Evolutionary conservation across 306 rosid species (phyloP).

Genomic region (Rosa multiflora): DNA sequence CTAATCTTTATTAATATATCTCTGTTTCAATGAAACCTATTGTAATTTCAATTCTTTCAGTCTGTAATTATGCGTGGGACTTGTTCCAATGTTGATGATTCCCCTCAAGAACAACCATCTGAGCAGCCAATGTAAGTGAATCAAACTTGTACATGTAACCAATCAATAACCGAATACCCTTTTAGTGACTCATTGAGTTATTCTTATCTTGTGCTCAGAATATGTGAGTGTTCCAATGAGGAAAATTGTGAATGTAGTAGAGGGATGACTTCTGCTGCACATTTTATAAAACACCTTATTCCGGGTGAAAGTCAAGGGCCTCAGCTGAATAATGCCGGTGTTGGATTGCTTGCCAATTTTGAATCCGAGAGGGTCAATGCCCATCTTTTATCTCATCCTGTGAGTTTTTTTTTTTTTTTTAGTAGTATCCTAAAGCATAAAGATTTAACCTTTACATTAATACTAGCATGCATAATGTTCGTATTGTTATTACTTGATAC

Average conservation of each 20-base stretch:
- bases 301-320: conserved; percentile 1
- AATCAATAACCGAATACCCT: not conserved
- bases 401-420: not conserved
- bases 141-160: not conserved
- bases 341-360: not conserved
- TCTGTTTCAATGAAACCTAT: not conserved
- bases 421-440: not conserved
- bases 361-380: conserved; percentile 1
- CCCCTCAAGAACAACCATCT: conserved; percentile 4
- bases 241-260: not conserved
- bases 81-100: not conserved
- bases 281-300: not conserved
- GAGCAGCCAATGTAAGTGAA: conserved; percentile 6
- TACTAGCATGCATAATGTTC: not conserved
- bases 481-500: not conserved
- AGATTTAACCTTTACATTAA: not conserved
- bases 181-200: not conserved
- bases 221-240: not conserved
- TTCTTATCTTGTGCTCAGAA: not conserved
- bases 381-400: not conserved
- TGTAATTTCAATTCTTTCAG: not conserved
- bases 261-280: not conserved
- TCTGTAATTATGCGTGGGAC: conserved; percentile 11
- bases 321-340: not conserved
- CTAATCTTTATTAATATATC: no score